Conservation (phyloP, 805 yeast genomes). For the Limtongia smithiae region DNA sequence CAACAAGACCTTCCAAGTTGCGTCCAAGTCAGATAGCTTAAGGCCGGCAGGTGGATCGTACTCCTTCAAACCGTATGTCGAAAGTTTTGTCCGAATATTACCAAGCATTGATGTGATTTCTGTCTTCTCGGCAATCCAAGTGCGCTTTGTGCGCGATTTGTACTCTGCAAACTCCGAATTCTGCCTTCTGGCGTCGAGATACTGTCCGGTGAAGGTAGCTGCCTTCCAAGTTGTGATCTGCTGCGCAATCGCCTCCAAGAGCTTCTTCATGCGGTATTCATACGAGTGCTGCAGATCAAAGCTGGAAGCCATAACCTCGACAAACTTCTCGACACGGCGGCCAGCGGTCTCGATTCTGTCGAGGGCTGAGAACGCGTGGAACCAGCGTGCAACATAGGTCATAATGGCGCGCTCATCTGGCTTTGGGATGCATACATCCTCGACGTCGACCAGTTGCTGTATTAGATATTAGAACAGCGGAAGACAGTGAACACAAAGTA, state of each 20-base stretch:
- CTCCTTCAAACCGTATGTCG: slow-evolving; percentile 37
- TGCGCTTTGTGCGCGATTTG: slow-evolving; percentile 36
- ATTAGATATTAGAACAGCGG: too few species aligned
- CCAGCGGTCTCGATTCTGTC: slow-evolving; percentile 41
- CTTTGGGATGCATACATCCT: slow-evolving; percentile 47
- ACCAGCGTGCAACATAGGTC: slow-evolving; percentile 59
- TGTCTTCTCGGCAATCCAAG: slow-evolving; percentile 41
- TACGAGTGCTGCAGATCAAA: slow-evolving; percentile 37
- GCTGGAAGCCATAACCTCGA: slow-evolving; percentile 37
- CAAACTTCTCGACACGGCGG: slow-evolving; percentile 39
- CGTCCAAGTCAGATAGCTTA: slow-evolving; percentile 34
- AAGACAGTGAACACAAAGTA: too few species aligned
- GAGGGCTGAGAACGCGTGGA: slow-evolving; percentile 43
- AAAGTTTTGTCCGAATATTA: slow-evolving; percentile 40
- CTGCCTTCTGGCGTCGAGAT: slow-evolving; percentile 34
- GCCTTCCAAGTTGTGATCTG: slow-evolving; percentile 34
- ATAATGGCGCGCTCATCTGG: slow-evolving; percentile 63
- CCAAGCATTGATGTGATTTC: slow-evolving; percentile 39
- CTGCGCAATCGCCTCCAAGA: slow-evolving; percentile 32
- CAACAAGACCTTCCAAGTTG: slow-evolving; percentile 37
- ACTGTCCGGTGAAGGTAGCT: slow-evolving; percentile 31
- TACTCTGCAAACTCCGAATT: slow-evolving; percentile 33
- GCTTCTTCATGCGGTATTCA: slow-evolving; percentile 35
- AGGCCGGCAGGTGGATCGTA: slow-evolving; percentile 40
- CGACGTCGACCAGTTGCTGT: slow-evolving; percentile 48